Conservation (phyloP, 1,139 yeast genomes). For the Nakaseomyces uthaithaninus region DNA sequence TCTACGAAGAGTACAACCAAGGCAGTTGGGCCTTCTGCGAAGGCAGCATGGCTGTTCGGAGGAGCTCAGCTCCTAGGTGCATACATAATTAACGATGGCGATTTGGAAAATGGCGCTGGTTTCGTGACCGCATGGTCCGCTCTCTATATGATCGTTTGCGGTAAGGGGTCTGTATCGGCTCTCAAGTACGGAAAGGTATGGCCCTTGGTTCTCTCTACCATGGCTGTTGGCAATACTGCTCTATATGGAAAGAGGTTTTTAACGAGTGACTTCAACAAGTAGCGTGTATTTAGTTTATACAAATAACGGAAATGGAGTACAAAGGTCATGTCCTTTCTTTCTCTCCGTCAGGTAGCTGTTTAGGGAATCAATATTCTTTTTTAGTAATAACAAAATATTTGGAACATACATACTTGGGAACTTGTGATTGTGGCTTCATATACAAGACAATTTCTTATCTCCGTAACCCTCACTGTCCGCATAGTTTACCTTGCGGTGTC, state of each 20-base stretch:
- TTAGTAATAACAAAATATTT: too few species aligned
- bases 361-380: too few species aligned
- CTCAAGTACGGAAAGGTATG: slow-evolving; percentile 39
- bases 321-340: too few species aligned
- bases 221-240: slow-evolving; percentile 56
- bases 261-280: slow-evolving; percentile 23
- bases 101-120: slow-evolving; percentile 77
- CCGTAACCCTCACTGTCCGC: too few species aligned
- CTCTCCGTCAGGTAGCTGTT: too few species aligned
- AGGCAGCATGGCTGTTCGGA: slow-evolving; percentile 52
- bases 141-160: slow-evolving; percentile 68
- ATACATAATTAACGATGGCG: slow-evolving; percentile 74
- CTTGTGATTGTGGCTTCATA: too few species aligned
- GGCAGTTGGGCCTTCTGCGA: slow-evolving; percentile 39
- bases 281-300: not conserved
- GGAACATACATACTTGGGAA: too few species aligned
- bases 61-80: slow-evolving; percentile 70
- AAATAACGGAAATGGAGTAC: not conserved
- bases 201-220: slow-evolving; percentile 53
- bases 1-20: slow-evolving; percentile 7
- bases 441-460: too few species aligned
- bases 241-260: slow-evolving; percentile 66
- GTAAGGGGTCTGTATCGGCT: slow-evolving; percentile 48
- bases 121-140: slow-evolving; percentile 83
- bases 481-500: too few species aligned